Conservation (phyloP, 345 rosid species). For the Linum lewisii region DNA sequence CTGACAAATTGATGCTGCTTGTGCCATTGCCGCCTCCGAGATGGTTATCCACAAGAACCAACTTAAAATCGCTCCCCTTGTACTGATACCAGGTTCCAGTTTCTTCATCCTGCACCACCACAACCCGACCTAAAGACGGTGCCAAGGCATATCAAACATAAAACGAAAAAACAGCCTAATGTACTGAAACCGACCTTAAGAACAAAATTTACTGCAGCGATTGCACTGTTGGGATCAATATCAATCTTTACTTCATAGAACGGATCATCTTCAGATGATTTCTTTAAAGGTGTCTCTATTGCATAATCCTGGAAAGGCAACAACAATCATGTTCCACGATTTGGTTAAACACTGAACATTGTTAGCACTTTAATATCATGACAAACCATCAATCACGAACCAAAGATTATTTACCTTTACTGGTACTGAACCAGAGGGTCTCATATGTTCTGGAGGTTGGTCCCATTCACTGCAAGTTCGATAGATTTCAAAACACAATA, state of each 20-base stretch:
- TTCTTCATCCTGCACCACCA: conserved; percentile 64
- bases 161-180: conserved; percentile 1
- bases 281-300: conserved; percentile 76
- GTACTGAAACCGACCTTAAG: conserved; percentile 46
- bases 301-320: conserved; percentile 65
- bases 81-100: conserved; percentile 92
- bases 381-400: too few relatives aligned
- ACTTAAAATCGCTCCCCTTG: conserved; percentile 79
- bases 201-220: conserved; percentile 79
- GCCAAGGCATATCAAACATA: background rate
- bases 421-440: conserved; percentile 74
- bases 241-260: conserved; percentile 59
- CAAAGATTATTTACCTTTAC: conserved; percentile 40
- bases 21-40: conserved; percentile 48
- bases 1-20: conserved; percentile 47
- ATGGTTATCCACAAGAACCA: conserved; percentile 58
- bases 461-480: conserved; percentile 75
- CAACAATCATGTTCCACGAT: conserved; percentile 3
- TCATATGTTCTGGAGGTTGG: conserved; percentile 84
- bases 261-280: conserved; percentile 39
- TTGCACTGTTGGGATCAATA: conserved; percentile 35
- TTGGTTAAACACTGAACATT: background rate
- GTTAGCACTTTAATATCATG: background rate
- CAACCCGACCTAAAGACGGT: background rate
- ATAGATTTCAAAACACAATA: too few relatives aligned